Evolutionary conservation across 2,329 filamentous ascomycete species (phyloP).

Genomic region (Trichophyton rubrum): DNA sequence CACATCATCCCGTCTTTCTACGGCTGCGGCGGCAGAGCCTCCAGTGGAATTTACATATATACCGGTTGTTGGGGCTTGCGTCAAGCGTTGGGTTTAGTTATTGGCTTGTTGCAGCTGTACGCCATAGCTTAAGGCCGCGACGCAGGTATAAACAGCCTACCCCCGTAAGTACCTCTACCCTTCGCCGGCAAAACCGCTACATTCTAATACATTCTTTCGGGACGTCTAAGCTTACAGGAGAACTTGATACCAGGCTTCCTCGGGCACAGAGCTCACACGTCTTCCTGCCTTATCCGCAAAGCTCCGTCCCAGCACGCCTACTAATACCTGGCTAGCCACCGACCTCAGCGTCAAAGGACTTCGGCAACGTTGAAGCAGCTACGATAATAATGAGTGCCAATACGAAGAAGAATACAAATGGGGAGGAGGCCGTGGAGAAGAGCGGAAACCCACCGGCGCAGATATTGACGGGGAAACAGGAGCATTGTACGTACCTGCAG

Average conservation of each 20-base stretch:
- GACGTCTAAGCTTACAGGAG: background rate
- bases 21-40: too few species aligned
- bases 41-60: too few species aligned
- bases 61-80: too few species aligned
- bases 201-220: background rate
- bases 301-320: background rate
- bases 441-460: conserved; percentile 30
- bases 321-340: background rate
- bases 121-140: background rate
- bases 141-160: background rate
- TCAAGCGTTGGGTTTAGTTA: background rate
- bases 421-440: background rate
- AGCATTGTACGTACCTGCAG: conserved; percentile 62
- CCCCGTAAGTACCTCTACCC: too few species aligned
- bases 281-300: background rate
- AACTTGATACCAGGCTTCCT: background rate
- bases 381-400: conserved; percentile 5
- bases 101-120: background rate
- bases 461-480: conserved; percentile 84
- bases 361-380: background rate
- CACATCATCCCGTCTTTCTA: too few species aligned
- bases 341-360: background rate
- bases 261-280: background rate
- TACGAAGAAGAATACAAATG: background rate
- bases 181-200: too few species aligned